Evolutionary conservation across 225 moss, liverwort and hornwort genomes (phyloP).

Genomic region (Marchantia polymorpha): DNA sequence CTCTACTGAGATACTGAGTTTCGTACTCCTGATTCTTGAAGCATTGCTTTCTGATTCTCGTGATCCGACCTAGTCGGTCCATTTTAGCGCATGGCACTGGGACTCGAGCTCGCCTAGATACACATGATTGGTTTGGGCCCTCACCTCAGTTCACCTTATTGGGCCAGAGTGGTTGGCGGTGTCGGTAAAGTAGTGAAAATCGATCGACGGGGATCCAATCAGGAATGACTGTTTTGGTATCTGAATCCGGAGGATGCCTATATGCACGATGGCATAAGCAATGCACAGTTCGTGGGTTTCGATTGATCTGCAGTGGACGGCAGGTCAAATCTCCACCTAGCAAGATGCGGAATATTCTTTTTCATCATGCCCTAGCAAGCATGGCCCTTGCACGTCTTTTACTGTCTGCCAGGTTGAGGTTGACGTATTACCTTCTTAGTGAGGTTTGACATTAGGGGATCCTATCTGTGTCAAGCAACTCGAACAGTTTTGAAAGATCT

Average conservation of each 20-base stretch:
- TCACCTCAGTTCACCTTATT: neutral
- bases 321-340: neutral
- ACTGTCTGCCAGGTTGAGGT: constrained; percentile 20
- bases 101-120: neutral
- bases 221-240: neutral
- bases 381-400: constrained; percentile 16
- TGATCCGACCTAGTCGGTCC: neutral
- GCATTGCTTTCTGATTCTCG: neutral
- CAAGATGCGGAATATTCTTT: constrained; percentile 4
- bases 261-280: neutral
- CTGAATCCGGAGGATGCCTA: neutral
- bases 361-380: constrained; percentile 10
- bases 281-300: neutral
- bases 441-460: constrained; percentile 18
- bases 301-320: neutral
- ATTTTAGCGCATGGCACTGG: neutral
- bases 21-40: constrained; percentile 3
- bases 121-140: neutral
- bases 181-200: neutral
- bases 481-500: constrained; percentile 21
- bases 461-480: constrained; percentile 11
- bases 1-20: neutral
- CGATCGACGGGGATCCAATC: neutral
- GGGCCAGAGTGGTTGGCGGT: neutral
- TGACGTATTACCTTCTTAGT: constrained; percentile 15